Evolutionary conservation across 331 rosid genomes (phyloP), one percentile per base, ranked within the genome.

Genomic region (Spiraea crenata): DNA sequence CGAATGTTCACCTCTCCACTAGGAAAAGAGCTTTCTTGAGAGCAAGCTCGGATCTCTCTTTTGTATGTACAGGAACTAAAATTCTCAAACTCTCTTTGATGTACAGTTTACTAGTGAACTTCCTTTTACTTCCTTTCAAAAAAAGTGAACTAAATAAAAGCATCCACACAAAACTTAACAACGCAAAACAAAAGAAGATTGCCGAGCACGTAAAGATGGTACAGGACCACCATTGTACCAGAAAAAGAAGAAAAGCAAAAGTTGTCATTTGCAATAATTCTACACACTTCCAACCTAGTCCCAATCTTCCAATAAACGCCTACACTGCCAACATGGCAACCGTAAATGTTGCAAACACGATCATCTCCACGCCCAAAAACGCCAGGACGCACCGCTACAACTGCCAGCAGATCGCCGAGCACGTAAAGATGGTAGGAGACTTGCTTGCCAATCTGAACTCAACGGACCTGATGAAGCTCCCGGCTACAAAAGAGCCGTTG

Each of bases 381-480:
- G 68, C 82, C 54, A 44, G 17, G 50, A 60, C 82, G 5, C 82
- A 76, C 87, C 63, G 68, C 12, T 25, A 50, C 63, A 80, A 72
- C 80, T 83, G 85, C 64, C 39, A 69, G 69, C 78, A 71, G 12
- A 69, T 83, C 48, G 76, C 66, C 31, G 78, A 69, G 67, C 83
- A 82, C 47, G 63, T 72, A 66, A 72, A 74, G 70, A 38, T 75
- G 57, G 73, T 75, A 25, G 76, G 71, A 38, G 79, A 75, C 61
- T 41, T 79, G 37, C 37, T 82, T 31, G 83, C 63, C 60, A 62
- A 61, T 76, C 73, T 71, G 59, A 78, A 64, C 25, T 45, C 74
- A 31, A 70, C 81, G 44, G 79, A 80, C 64, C 54, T 80, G 51
- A 63, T 49, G 45, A 69, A 44, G 10, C 60, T 77, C 20, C 85